Evolutionary conservation across 2,329 filamentous ascomycete genomes (phyloP).

Genomic region (Ploettnerulaceae sp.): DNA sequence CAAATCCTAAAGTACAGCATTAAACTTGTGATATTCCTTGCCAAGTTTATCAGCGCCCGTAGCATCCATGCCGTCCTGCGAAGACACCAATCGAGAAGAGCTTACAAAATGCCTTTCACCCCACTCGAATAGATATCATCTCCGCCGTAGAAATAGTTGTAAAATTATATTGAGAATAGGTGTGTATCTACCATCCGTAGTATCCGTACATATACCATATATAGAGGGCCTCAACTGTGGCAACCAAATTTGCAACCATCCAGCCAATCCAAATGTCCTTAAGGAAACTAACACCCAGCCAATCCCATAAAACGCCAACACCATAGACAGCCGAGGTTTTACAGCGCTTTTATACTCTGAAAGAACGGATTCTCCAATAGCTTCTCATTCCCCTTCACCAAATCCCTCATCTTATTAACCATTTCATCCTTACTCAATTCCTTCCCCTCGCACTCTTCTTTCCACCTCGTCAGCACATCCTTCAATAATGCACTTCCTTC

Average conservation of each 20-base stretch:
- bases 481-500: slow-evolving; percentile 83
- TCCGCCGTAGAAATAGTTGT: too few species aligned
- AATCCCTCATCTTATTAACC: slow-evolving; percentile 69
- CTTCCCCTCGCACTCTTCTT: slow-evolving; percentile 61
- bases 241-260: not conserved
- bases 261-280: too few species aligned
- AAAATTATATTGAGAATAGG: too few species aligned
- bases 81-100: too few species aligned
- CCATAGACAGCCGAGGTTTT: not conserved
- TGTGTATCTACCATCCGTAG: too few species aligned
- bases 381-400: slow-evolving; percentile 69
- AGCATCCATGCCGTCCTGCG: too few species aligned
- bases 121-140: too few species aligned
- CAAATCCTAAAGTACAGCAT: too few species aligned
- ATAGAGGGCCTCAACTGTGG: not conserved
- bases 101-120: too few species aligned
- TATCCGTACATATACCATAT: slow-evolving; percentile 1
- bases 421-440: slow-evolving; percentile 69
- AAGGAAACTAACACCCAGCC: not conserved
- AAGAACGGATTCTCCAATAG: slow-evolving; percentile 65
- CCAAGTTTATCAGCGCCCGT: too few species aligned
- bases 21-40: too few species aligned
- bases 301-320: slow-evolving; percentile 2
- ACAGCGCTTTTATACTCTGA: slow-evolving; percentile 44
- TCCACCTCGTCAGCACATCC: slow-evolving; percentile 78